Base-by-base conservation (phyloP, 768 basidiomycete species). In the Termitomyces sp. region DNA sequence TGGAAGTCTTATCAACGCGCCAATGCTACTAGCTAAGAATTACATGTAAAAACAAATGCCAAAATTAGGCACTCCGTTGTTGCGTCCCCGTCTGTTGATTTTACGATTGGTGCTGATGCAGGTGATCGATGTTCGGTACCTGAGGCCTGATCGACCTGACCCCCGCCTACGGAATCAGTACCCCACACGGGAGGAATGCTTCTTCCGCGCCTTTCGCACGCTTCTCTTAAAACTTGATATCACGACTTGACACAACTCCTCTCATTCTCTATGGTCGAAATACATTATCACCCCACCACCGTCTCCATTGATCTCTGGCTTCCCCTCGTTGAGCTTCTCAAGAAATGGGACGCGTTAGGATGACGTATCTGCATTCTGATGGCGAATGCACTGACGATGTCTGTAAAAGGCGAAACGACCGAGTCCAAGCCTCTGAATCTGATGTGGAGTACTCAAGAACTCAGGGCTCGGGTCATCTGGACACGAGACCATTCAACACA, bases 141-240 rank as follows among this genome's bases (percentile, higher is more conserved):
- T n/a, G n/a, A n/a, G n/a, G n/a, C n/a, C n/a, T n/a, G n/a, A n/a
- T n/a, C n/a, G n/a, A n/a, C n/a, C n/a, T n/a, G n/a, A n/a, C n/a
- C n/a, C n/a, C n/a, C n/a, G n/a, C n/a, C n/a, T n/a, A n/a, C n/a
- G n/a, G n/a, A n/a, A n/a, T n/a, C n/a, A n/a, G 8, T 10, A 10
- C 8, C 8, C 33, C 10, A 29, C 29, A 29, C 29, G 9, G 33
- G 33, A 33, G 10, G 8, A 33, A 33, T 36, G 34, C 1, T 55
- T 60, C 58, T 47, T 56, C 61, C 56, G 44, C 34, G 33, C 50
- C 58, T 64, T 37, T 37, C 57, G 49, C 58, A 41, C 33, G 34
- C 34, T 36, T 36, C 34, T 36, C n/a, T n/a, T n/a, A n/a, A n/a
- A n/a, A n/a, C n/a, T n/a, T n/a, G n/a, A n/a, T n/a, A n/a, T n/a